phyloP scores from a whole-genome alignment of 2,329 filamentous ascomycete species.

The Scleromitrula shiraiana region DNA sequence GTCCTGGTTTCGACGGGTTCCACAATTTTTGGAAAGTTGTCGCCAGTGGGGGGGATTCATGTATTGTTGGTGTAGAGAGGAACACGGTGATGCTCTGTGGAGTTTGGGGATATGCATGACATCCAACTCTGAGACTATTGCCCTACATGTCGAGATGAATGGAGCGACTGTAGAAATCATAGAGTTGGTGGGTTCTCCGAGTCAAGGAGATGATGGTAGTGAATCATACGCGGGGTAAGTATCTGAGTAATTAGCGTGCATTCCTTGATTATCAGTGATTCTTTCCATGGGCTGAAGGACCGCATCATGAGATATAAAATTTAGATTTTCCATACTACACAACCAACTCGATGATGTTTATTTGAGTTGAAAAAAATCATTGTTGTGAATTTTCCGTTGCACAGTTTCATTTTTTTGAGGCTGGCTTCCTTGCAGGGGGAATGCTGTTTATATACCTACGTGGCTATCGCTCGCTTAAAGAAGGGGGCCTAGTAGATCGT shows the following conservation, averaged over 20 bases:
- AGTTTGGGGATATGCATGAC: background rate
- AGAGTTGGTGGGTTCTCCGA: background rate
- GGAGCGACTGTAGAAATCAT: conserved; percentile 4
- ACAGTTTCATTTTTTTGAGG: conserved; percentile 1
- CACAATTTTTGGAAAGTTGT: background rate
- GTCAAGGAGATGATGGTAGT: background rate
- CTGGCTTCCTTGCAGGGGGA: background rate
- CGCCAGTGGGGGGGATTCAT: background rate
- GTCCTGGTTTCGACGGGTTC: background rate
- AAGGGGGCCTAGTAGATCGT: background rate
- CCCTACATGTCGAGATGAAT: background rate
- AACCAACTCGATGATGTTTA: background rate
- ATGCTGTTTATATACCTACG: conserved; percentile 6
- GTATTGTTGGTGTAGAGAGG: conserved; percentile 5
- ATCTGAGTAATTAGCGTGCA: conserved; percentile 3
- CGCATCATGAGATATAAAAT: background rate
- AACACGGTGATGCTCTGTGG: conserved; percentile 5
- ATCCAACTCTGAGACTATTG: background rate
- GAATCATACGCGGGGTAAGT: conserved; percentile 9
- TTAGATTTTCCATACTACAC: background rate
- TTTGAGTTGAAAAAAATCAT: conserved; percentile 1
- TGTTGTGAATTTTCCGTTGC: background rate
- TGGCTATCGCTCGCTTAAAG: conserved; percentile 8
- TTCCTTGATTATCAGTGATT: background rate
- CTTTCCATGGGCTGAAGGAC: background rate